Conservation (phyloP, 257 asterid genomes). For the Henckelia pumila region DNA sequence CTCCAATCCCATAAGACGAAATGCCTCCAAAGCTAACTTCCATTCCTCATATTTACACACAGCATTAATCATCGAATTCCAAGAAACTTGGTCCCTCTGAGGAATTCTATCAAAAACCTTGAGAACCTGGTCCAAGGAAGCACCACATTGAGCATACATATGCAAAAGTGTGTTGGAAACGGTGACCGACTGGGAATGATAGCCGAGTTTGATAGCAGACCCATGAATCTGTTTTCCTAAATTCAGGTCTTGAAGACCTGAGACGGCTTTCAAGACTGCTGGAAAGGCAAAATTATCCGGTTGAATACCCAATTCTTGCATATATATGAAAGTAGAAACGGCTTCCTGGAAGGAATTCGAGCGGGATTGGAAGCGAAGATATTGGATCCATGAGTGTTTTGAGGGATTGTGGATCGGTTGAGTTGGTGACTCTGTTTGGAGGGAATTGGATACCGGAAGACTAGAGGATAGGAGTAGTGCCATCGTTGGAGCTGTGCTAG, state of each 20-base stretch:
- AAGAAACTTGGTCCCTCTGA: slow-evolving; percentile 72
- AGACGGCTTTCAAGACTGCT: slow-evolving; percentile 65
- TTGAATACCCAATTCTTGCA: slow-evolving; percentile 51
- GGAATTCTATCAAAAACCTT: slow-evolving; percentile 75
- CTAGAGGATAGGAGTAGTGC: slow-evolving; percentile 6
- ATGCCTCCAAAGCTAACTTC: slow-evolving; percentile 70
- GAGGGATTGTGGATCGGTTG: slow-evolving; percentile 28
- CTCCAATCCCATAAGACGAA: slow-evolving; percentile 59
- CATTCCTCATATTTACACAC: slow-evolving; percentile 67
- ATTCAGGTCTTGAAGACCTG: slow-evolving; percentile 58
- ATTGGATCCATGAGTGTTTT: slow-evolving; percentile 52
- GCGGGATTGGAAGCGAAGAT: slow-evolving; percentile 60
- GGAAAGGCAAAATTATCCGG: slow-evolving; percentile 84
- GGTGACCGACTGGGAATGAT: slow-evolving; percentile 46
- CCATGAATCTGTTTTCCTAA: slow-evolving; percentile 72
- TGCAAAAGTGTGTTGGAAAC: slow-evolving; percentile 74
- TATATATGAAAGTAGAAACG: slow-evolving; percentile 54
- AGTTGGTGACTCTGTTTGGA: slow-evolving; percentile 22
- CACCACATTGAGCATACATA: slow-evolving; percentile 58
- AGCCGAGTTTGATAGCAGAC: slow-evolving; percentile 54
- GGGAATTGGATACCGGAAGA: neutral
- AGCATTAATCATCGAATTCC: slow-evolving; percentile 79
- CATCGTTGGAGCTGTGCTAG: no score
- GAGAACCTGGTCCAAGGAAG: slow-evolving; percentile 39
- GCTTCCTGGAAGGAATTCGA: slow-evolving; percentile 57